A percentile compares a stretch with the other conserved stretches of the same genome.
These are phyloP conservation scores for Alternaria metachromatica DNA, from an alignment of 2,329 filamentous ascomycete species.

Conservation along the genomic window DNA sequence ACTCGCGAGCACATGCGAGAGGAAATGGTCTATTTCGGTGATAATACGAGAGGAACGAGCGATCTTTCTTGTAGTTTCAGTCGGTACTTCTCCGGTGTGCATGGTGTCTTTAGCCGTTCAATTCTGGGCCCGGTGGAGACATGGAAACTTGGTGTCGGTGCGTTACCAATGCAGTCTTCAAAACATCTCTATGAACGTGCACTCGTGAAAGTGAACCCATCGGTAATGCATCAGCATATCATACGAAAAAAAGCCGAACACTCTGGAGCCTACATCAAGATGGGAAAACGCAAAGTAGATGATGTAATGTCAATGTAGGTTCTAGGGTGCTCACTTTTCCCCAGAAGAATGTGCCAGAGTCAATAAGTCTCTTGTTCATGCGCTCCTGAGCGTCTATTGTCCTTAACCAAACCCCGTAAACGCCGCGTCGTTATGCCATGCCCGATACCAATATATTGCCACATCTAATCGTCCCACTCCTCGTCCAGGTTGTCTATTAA, in stretches of 20 bases:
- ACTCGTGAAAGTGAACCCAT: neutral
- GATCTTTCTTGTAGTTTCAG: neutral
- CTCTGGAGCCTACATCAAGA: neutral
- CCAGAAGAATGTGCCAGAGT: neutral
- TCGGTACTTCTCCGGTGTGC: neutral
- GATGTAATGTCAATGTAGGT: neutral
- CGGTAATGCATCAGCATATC: neutral
- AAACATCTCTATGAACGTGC: neutral
- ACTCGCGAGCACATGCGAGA: neutral
- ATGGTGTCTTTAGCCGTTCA: neutral
- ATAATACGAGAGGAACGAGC: neutral
- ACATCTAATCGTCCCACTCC: slow-evolving; percentile 81
- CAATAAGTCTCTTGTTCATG: neutral
- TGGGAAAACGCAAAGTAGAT: neutral
- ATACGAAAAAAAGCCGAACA: neutral
- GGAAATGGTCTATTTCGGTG: neutral
- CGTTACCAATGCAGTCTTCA: neutral
- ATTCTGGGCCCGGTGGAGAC: neutral
- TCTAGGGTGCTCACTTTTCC: neutral
- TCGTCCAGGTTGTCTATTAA: slow-evolving; percentile 96
- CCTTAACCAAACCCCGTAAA: slow-evolving; percentile 6
- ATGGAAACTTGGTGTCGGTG: neutral
- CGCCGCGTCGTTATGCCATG: slow-evolving; percentile 5
- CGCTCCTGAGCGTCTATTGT: slow-evolving; percentile 6
- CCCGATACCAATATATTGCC: neutral